These are phyloP conservation scores for Forsythia viridissima DNA, from an alignment of 257 asterid genomes.

Conservation along the genomic window DNA sequence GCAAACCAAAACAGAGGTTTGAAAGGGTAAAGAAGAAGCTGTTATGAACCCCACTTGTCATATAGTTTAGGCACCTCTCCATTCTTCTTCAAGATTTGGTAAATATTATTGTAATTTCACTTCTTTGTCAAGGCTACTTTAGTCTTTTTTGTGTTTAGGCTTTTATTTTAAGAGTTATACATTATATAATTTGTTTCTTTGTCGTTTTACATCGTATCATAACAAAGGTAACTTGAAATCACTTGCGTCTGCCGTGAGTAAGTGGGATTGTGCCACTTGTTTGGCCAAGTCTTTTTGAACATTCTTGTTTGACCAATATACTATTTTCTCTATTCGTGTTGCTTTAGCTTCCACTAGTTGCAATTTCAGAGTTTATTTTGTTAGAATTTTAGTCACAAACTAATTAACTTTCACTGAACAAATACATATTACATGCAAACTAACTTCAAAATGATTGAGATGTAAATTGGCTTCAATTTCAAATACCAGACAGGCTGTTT, in stretches of 20 bases:
- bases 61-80: background rate
- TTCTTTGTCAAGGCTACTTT: background rate
- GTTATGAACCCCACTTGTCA: background rate
- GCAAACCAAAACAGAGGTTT: constrained; percentile 4
- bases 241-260: background rate
- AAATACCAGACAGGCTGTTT: background rate
- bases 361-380: background rate
- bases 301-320: background rate
- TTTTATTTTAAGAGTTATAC: background rate
- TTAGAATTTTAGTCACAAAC: background rate
- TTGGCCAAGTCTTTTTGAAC: background rate
- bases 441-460: background rate
- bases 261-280: background rate
- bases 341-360: background rate
- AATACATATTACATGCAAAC: background rate
- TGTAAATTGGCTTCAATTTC: background rate
- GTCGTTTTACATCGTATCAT: too few relatives aligned
- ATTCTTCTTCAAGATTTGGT: background rate
- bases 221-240: background rate
- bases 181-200: background rate
- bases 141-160: background rate
- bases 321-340: background rate
- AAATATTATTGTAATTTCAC: background rate
- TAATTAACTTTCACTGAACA: background rate
- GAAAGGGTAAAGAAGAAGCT: background rate